Base-by-base conservation (phyloP, 2,329 filamentous ascomycete genomes). In the Colletotrichum theobromicola region DNA sequence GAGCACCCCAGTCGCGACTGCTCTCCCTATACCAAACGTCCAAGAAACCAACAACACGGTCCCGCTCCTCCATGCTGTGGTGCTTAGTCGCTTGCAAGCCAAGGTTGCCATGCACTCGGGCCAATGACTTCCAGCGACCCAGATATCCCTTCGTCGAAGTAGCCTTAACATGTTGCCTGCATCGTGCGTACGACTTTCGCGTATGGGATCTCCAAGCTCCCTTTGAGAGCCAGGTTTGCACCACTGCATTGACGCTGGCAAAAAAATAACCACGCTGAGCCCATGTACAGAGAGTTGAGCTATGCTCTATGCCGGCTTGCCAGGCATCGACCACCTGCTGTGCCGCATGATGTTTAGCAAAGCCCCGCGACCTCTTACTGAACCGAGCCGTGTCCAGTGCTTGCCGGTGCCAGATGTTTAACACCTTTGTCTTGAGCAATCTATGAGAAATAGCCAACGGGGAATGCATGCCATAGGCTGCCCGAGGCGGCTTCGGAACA, bases 101-200 rank as follows among this genome's bases (percentile, higher is more conserved):
- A 3, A 65, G 72, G 30, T 65, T 67, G 7, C 46, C 50, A 10
- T 74, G 35, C 13, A 67, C n/a, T 9, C 66, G 65, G 9, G 64
- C 57, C 32, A 53, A 28, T 15, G 63, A 63, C 37, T 57, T 73
- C 77, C 77, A 78, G 4, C 53, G 53, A 16, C 13, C 24, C 8
- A 76, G 30, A 16, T 76, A 57, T n/a, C 26, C 60, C 35, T 74
- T 75, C 18, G 74, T 67, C 13, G 67, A 64, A 46, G 68, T 60
- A 9, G 67, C 60, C 42, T 76, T 76, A 32, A 75, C 67, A 37
- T 67, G 63, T 61, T 74, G 68, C 18, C 74, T 71, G 58, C 72
- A 76, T 28, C 53, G 62, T 32, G 72, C 72, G 21, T 76, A 76
- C 16, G 72, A 50, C 35, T 61, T 76, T 28, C 72, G 72, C n/a